Evolutionary conservation across 306 rosid genomes (phyloP), one percentile per base, ranked within the genome.

Genomic region (Geum urbanum): DNA sequence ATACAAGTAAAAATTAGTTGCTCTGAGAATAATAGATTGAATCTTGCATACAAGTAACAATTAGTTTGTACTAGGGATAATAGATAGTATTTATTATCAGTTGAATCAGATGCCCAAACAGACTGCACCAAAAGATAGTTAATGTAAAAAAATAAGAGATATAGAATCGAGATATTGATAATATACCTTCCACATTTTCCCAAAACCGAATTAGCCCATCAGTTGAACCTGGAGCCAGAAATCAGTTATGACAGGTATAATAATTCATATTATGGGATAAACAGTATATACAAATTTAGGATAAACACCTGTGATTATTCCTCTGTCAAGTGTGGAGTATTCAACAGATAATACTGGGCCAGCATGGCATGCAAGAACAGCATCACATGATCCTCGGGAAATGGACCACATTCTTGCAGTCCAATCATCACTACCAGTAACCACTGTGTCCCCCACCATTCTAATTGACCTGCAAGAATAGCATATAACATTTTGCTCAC

Each of bases 351-450:
- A 67, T 81, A 88, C 83, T 78, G 97, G 99, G 69, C 99, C 99
- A 37, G 97, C 99, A 80, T 94, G 99, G 86, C 96, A 91, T 77
- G 99, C 96, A 72, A 94, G 76, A 85, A 94, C 96, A 77, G 97
- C 97, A 84, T 94, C 99, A 82, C 99, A 94, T 65, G 95, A 75
- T 84, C 99, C 99, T 74, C 87, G 86, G 57, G 96, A 87, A 80
- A 87, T 85, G 54, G 99, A 90, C 97, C 99, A 94, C 77, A 87
- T 78, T 80, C 99, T 87, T 63, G 99, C 95, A 0, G 99, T 91
- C 99, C 99, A 94, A 83, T 94, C 99, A 77, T 94, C 99, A 80
- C 99, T 91, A 71, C 99, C 99, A 74, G 97, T 91, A 66, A 94
- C 67, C 66, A 94, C 78, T 72, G 95, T 94, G 79, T 94, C 99